Percentiles rank a stretch among this genome's conserved stretches.
phyloP scores from a whole-genome alignment of 1,284 basidiomycete genomes.

The Lentinus polychrous region DNA sequence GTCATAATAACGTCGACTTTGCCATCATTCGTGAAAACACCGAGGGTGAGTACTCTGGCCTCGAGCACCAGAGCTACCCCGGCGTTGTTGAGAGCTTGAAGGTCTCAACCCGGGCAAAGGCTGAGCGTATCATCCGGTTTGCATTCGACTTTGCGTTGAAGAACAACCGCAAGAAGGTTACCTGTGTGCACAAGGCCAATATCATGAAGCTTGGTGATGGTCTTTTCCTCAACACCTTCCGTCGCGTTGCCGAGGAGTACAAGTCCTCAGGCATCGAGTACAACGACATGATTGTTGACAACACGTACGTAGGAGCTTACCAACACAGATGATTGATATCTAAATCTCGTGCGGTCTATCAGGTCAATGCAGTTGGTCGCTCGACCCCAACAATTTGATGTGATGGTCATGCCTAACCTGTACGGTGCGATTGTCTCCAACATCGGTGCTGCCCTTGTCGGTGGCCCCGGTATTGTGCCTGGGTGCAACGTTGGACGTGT shows the following conservation, averaged over 20 bases:
- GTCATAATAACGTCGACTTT: slow-evolving; percentile 96
- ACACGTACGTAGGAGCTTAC: slow-evolving; percentile 60
- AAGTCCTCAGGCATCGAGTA: slow-evolving; percentile 86
- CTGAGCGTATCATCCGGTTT: slow-evolving; percentile 95
- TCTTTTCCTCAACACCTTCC: slow-evolving; percentile 99
- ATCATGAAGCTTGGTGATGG: slow-evolving; percentile 99
- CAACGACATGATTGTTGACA: slow-evolving; percentile 99
- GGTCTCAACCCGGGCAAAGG: slow-evolving; percentile 93
- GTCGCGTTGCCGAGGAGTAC: slow-evolving; percentile 93
- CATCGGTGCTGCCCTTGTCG: slow-evolving; percentile 97
- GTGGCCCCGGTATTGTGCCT: slow-evolving; percentile 96
- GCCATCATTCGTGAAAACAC: slow-evolving; percentile 99
- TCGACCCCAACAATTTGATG: slow-evolving; percentile 93
- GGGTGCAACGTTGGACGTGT: slow-evolving; percentile 97
- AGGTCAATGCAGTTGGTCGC: slow-evolving; percentile 98
- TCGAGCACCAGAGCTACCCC: slow-evolving; percentile 97
- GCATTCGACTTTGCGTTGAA: slow-evolving; percentile 99
- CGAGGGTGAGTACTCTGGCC: slow-evolving; percentile 98
- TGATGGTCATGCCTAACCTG: slow-evolving; percentile 98
- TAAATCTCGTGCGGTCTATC: background rate
- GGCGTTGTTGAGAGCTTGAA: slow-evolving; percentile 99
- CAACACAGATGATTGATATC: background rate
- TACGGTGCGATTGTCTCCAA: slow-evolving; percentile 98
- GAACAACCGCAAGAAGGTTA: slow-evolving; percentile 99
- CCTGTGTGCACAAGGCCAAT: slow-evolving; percentile 99